Percentiles rank a stretch among this genome's conserved stretches.
Conservation (phyloP, 2,329 filamentous ascomycete species). For the Stachybotrys chartarum region DNA sequence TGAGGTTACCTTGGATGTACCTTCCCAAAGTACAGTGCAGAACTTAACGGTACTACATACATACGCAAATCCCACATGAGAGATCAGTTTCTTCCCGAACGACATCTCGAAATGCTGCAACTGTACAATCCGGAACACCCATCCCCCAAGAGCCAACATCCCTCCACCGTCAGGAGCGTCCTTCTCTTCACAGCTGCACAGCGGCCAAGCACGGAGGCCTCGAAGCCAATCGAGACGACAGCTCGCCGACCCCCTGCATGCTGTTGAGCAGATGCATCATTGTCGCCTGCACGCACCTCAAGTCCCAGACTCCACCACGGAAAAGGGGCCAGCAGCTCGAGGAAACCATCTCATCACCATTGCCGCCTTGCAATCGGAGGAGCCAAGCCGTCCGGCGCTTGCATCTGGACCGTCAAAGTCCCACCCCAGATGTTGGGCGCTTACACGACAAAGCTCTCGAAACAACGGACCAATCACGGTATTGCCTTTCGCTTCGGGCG, state of each 20-base stretch:
- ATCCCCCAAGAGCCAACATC: too few relatives aligned
- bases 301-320: neutral
- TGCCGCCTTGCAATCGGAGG: neutral
- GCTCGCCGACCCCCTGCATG: neutral
- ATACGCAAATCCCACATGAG: too few relatives aligned
- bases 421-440: slow-evolving; percentile 10
- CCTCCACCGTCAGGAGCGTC: neutral
- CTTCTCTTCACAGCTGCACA: neutral
- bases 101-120: too few relatives aligned
- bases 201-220: neutral
- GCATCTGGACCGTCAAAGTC: slow-evolving; percentile 4
- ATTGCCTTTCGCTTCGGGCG: neutral
- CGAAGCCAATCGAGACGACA: neutral
- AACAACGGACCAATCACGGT: slow-evolving; percentile 12
- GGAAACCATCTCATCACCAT: neutral
- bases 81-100: too few relatives aligned
- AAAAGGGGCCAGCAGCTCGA: neutral
- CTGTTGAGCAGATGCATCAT: neutral
- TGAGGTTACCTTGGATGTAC: too few relatives aligned
- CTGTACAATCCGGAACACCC: too few relatives aligned
- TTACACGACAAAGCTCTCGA: slow-evolving; percentile 12
- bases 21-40: too few relatives aligned
- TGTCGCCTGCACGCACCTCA: neutral
- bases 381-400: slow-evolving; percentile 11
- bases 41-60: too few relatives aligned